Evolutionary conservation across 176 grass and related monocot species (phyloP).

Genomic region (Neostapfia colusana): DNA sequence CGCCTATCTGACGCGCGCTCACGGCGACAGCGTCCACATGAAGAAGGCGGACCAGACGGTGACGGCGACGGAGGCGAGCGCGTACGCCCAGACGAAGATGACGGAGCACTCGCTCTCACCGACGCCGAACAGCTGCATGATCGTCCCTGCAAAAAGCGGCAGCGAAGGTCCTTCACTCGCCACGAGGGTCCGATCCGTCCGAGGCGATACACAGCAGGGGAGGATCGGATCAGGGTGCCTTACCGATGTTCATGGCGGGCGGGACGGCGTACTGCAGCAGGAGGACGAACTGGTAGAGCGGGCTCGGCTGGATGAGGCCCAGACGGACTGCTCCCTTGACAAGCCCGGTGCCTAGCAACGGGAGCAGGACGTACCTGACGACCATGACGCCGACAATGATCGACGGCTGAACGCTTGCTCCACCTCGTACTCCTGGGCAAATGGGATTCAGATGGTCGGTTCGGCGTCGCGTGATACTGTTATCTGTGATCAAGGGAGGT

Average conservation of each 20-base stretch:
- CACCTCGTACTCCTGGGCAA: conserved; percentile 55
- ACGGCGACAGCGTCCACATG: conserved; percentile 67
- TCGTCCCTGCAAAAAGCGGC: conserved; percentile 59
- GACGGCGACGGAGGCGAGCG: conserved; percentile 68
- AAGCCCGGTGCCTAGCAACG: conserved; percentile 53
- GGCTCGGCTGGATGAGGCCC: conserved; percentile 64
- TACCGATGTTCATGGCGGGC: conserved; percentile 89
- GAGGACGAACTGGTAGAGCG: conserved; percentile 87
- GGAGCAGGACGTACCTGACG: conserved; percentile 74
- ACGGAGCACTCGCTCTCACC: conserved; percentile 85
- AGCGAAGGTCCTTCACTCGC: background rate
- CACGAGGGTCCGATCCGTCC: background rate
- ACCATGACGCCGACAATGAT: conserved; percentile 55
- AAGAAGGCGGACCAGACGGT: conserved; percentile 84
- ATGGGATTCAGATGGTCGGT: background rate
- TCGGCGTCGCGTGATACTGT: background rate
- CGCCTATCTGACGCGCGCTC: no score
- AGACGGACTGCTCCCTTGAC: conserved; percentile 54
- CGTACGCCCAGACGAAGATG: conserved; percentile 81
- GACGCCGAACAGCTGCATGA: conserved; percentile 67
- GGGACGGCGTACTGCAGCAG: conserved; percentile 82
- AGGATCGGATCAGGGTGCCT: background rate
- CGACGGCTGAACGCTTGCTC: conserved; percentile 43
- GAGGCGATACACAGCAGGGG: background rate
- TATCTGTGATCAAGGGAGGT: background rate